A percentile compares a stretch with the other conserved stretches of the same genome.
Evolutionary conservation across 2,329 filamentous ascomycete genomes (phyloP).

Genomic region (Stylonectria norvegica): DNA sequence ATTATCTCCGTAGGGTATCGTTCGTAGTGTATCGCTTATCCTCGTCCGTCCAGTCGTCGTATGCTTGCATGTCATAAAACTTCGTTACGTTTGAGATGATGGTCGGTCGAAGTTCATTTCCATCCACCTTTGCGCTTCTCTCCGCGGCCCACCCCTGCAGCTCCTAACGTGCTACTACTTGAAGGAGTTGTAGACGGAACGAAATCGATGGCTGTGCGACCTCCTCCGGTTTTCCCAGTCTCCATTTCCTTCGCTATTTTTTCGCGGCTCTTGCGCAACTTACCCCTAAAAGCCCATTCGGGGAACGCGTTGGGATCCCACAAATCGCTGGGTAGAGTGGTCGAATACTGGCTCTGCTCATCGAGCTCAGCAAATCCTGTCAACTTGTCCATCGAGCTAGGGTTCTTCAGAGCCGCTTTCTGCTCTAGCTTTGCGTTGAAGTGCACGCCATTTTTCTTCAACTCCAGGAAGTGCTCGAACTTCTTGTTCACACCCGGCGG

Average conservation of each 20-base stretch:
- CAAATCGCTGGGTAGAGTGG: conserved; percentile 52
- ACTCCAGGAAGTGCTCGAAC: conserved; percentile 68
- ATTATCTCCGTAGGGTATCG: background rate
- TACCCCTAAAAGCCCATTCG: conserved; percentile 49
- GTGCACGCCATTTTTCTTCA: conserved; percentile 75
- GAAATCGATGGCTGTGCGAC: conserved; percentile 47
- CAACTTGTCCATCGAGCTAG: conserved; percentile 67
- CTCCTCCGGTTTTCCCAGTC: conserved; percentile 40
- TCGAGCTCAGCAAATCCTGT: conserved; percentile 59
- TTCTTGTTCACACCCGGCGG: conserved; percentile 56
- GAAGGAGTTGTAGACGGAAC: conserved; percentile 34
- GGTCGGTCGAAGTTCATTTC: conserved; percentile 21
- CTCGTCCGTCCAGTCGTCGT: too few relatives aligned
- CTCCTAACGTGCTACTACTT: conserved; percentile 17
- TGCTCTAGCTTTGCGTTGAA: conserved; percentile 73
- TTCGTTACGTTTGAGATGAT: too few relatives aligned
- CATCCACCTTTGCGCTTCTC: conserved; percentile 36
- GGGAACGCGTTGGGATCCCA: conserved; percentile 60
- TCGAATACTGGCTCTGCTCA: conserved; percentile 60
- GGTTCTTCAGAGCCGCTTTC: conserved; percentile 67
- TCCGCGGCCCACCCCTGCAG: conserved; percentile 24
- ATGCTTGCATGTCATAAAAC: too few relatives aligned
- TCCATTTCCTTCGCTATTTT: conserved; percentile 44
- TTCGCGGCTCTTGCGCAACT: conserved; percentile 48
- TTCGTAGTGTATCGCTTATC: conserved; percentile 6